Percentiles rank a stretch among this genome's conserved stretches.
phyloP scores from a whole-genome alignment of 441 rosid genomes.

The Mallotus japonicus region DNA sequence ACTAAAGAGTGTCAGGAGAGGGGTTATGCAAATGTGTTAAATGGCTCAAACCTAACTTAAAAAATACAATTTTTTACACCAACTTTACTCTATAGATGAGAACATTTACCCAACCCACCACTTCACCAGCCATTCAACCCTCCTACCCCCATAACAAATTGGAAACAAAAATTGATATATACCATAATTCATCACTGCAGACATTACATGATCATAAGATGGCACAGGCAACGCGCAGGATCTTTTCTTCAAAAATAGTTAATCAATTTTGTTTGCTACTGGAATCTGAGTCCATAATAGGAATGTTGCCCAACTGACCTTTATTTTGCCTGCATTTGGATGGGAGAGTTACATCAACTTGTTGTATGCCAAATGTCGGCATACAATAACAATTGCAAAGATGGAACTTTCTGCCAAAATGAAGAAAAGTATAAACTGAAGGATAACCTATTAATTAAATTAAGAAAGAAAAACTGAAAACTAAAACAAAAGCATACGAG shows the following conservation, averaged over 20 bases:
- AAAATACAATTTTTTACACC: no score
- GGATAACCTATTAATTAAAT: neutral
- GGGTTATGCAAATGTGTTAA: neutral
- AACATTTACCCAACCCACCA: no score
- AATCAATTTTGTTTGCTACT: neutral
- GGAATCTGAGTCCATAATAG: neutral
- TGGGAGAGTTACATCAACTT: neutral
- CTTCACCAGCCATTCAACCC: no score
- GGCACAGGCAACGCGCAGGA: no score
- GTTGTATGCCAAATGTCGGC: neutral
- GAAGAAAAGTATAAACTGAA: neutral
- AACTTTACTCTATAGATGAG: no score
- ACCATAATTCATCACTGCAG: no score
- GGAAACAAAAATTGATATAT: no score
- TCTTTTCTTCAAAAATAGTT: neutral
- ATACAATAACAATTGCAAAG: neutral
- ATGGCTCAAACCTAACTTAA: no score
- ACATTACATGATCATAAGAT: no score
- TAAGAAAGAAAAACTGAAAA: neutral
- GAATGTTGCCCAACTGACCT: neutral
- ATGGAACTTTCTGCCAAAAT: neutral
- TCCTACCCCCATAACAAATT: no score
- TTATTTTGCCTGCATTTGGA: neutral
- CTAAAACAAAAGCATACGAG: no score
- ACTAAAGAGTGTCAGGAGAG: no score